phyloP scores from a whole-genome alignment of 192 early-diverging fungal genomes.

The Lobosporangium transversale region DNA sequence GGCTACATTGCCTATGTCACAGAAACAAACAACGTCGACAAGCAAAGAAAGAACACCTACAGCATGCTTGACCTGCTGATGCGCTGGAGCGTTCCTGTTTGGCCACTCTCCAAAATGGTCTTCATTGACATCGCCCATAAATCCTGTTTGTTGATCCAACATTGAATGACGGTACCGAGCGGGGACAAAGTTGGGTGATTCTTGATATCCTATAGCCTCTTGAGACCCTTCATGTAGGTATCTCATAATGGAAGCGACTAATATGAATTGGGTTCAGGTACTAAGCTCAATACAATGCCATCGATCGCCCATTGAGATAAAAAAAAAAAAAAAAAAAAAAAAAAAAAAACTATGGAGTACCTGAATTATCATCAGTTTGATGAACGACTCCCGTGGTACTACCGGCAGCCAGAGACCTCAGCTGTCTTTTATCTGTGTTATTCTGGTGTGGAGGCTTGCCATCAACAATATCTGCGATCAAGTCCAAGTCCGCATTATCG shows the following conservation, averaged over 20 bases:
- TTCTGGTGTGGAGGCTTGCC: conserved; percentile 11
- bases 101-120: conserved; percentile 12
- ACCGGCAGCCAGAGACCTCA: no score
- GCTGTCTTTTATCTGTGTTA: no score
- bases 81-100: conserved; percentile 16
- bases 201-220: conserved; percentile 1
- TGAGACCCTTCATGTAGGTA: conserved; percentile 18
- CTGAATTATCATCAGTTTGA: neutral
- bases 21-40: neutral
- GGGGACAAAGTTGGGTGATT: conserved; percentile 7
- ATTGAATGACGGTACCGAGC: neutral
- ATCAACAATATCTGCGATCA: conserved; percentile 39
- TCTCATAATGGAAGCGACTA: conserved; percentile 21
- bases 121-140: conserved; percentile 19
- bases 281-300: neutral
- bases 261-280: neutral
- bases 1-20: neutral
- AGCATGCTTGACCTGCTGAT: no score
- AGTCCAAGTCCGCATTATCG: conserved; percentile 36
- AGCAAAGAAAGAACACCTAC: neutral
- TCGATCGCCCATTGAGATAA: neutral
- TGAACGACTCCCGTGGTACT: neutral
- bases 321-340: neutral
- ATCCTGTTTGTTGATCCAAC: neutral
- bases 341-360: neutral